Evolutionary conservation across 345 rosid species (phyloP), one percentile per base, ranked within the genome.

Genomic region (Aquilaria malaccensis): DNA sequence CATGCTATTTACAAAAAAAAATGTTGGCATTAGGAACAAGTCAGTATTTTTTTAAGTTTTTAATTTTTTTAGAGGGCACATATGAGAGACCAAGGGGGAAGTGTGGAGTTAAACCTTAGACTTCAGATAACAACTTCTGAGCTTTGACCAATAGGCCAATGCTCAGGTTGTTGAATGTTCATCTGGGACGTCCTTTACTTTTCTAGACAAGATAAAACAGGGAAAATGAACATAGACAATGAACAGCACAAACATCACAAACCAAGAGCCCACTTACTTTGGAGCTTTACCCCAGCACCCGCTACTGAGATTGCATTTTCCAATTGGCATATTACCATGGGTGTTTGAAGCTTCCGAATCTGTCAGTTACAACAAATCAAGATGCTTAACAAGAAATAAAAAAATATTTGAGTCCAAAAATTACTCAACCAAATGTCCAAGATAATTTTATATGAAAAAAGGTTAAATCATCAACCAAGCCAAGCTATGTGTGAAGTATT

Each of bases 191-290:
- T 37, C 43, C 7, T 30, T 53, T 14, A n/a, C 33, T 55, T 55
- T 55, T 37, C 7, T 9, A 37, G 43, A 37, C 5, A 37, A 37
- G 43, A 37, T 37, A 3, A 37, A 37, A 37, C 43, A 37, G 7
- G 7, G 7, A 5, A 4, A 37, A 37, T 37, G 43, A 37, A 37
- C 43, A 37, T 4, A 4, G 7, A 37, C 43, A 0, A 9, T 37
- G 2, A 3, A 52, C 30, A 9, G 55, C 55, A 1, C 7, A 6
- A 52, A 15, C 0, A 52, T n/a, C 70, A 73, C 11, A 9, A 31
- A 14, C 55, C 58, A 70, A 55, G 33, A 45, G 53, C 29, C 55
- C 50, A 72, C 82, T 72, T 62, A 78, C 82, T 78, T 75, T 57
- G 55, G 58, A 55, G 51, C 29, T 59, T 48, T 62, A 33, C 56